Evolutionary conservation across 2,329 filamentous ascomycete species (phyloP), one percentile per base, ranked within the genome.

Genomic region (Huntiella savannae): DNA sequence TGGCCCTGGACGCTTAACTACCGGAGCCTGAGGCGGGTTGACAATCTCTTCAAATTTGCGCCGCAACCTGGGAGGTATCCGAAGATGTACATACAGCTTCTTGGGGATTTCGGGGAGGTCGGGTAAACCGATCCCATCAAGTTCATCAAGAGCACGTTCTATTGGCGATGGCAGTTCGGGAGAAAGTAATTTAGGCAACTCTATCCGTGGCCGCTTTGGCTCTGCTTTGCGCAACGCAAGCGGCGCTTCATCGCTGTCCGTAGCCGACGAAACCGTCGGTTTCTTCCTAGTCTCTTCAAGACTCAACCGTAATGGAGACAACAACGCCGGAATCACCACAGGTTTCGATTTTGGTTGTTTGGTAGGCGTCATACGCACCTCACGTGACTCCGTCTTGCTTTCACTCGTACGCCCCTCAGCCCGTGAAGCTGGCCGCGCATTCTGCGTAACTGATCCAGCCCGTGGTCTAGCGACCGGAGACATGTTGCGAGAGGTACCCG

Each of bases 131-230:
- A 47, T 12, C n/a, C 33, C 48, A 16, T 50, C 45, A 11, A 47
- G 37, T n/a, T 38, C 13, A 4, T 41, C 40, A 4, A 70, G 57
- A 28, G 66, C 64, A 48, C 63, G 66, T 50, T 75, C 69, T 0
- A 76, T 58, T 13, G 66, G 55, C 0, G 68, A 60, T 1, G 72
- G 72, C 5, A 76, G 56, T 0, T 71, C 75, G 0, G 72, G 72
- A 0, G 72, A 76, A 8, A 76, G 59, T 5, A 75, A 59, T 0
- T 65, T 59, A 1, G 71, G 72, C 10, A 49, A 35, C 51, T 46
- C 16, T 49, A 38, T 48, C 51, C 60, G 11, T 52, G 56, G 15
- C 47, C 62, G 8, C 8, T 28, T 28, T 2, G 22, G 22, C 22
- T 28, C 22, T 19, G 15, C 19, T 10, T 39, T 39, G 10, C 37